Evolutionary conservation across 257 asterid genomes (phyloP).

Genomic region (Coffea canephora): DNA sequence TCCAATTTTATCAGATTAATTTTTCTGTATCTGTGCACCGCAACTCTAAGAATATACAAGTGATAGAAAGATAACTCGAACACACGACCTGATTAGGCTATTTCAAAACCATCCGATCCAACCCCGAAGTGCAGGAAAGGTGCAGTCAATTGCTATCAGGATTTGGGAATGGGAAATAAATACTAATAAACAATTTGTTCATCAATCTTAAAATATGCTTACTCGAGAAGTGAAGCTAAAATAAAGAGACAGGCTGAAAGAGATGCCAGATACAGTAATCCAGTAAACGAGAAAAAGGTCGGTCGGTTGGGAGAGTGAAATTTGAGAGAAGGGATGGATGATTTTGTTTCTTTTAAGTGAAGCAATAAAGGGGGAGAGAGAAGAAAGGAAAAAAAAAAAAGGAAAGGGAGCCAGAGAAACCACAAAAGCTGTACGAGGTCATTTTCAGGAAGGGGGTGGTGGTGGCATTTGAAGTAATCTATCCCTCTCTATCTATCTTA

Average conservation of each 20-base stretch:
- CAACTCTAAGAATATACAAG: no score
- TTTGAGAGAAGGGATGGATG: constrained; percentile 20
- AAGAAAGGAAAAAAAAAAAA: neutral
- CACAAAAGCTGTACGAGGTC: constrained; percentile 55
- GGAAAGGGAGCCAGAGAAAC: constrained; percentile 21
- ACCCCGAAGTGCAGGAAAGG: no score
- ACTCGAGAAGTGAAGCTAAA: neutral
- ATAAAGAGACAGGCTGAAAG: constrained; percentile 5
- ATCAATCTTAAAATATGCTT: neutral
- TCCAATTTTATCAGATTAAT: no score
- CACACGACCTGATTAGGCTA: no score
- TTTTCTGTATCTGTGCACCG: no score
- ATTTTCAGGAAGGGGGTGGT: constrained; percentile 39
- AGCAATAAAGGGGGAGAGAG: constrained; percentile 46
- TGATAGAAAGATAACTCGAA: no score
- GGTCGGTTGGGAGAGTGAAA: constrained; percentile 38
- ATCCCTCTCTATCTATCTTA: neutral
- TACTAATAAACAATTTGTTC: neutral
- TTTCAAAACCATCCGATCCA: no score
- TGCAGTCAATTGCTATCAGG: neutral
- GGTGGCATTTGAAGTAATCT: constrained; percentile 46
- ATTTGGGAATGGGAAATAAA: constrained; percentile 10
- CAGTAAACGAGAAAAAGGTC: constrained; percentile 29
- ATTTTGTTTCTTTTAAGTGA: constrained; percentile 59
- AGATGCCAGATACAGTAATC: constrained; percentile 29